Conservation (phyloP, 192 early-diverging fungal genomes). For the Gamsiella multidivaricata region DNA sequence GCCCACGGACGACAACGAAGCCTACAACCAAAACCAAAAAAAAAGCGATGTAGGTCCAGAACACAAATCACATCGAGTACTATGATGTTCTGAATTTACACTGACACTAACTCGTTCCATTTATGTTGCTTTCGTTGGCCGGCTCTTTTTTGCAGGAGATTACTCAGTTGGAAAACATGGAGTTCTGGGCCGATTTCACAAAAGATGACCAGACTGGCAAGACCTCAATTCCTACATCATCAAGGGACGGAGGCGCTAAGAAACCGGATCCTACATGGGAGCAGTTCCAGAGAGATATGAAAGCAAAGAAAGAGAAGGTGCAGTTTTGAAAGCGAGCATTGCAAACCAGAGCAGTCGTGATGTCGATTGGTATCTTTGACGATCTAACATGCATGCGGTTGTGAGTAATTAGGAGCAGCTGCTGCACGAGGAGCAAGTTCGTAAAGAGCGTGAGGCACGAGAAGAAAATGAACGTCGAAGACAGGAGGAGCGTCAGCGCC, state of each 20-base stretch:
- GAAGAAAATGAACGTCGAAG: conserved; percentile 38
- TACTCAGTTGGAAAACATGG: conserved; percentile 39
- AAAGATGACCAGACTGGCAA: conserved; percentile 10
- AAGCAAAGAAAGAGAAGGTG: conserved; percentile 44
- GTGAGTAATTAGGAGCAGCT: conserved; percentile 40
- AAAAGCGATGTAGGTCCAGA: conserved; percentile 27
- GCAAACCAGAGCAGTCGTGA: not conserved
- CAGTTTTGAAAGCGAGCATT: not conserved
- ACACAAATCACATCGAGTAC: too few species aligned
- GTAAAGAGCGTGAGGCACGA: conserved; percentile 21
- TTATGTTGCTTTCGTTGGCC: too few species aligned
- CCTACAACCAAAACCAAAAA: not conserved
- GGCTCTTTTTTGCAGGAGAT: conserved; percentile 12
- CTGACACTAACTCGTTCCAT: too few species aligned
- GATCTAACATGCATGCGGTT: not conserved
- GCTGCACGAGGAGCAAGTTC: conserved; percentile 30
- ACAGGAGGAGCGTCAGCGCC: conserved; percentile 16
- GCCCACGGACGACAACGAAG: not conserved
- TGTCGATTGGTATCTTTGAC: not conserved
- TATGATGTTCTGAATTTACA: too few species aligned
- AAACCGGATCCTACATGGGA: conserved; percentile 30
- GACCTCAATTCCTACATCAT: conserved; percentile 2
- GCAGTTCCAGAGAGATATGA: conserved; percentile 37
- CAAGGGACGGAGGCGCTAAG: not conserved
- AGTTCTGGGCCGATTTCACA: conserved; percentile 40